A percentile compares a stretch with the other conserved stretches of the same genome.
phyloP scores from a whole-genome alignment of 805 yeast genomes.

The Ogataea sp. region DNA sequence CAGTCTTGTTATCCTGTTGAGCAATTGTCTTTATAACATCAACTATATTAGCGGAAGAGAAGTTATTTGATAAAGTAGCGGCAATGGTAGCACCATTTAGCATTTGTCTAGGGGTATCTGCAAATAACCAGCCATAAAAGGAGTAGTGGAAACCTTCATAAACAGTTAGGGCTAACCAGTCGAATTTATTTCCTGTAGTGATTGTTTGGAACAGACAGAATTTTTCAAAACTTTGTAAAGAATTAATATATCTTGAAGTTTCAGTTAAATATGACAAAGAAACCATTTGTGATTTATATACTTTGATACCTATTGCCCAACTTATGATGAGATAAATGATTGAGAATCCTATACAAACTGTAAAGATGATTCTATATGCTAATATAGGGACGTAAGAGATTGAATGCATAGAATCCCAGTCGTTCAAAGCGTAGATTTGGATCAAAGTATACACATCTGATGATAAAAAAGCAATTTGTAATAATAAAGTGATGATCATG shows the following conservation, averaged over 20 bases:
- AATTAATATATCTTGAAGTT: slow-evolving; percentile 51
- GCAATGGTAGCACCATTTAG: slow-evolving; percentile 69
- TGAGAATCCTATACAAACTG: slow-evolving; percentile 70
- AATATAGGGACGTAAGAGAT: slow-evolving; percentile 23
- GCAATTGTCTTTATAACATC: slow-evolving; percentile 50
- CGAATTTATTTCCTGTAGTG: slow-evolving; percentile 55
- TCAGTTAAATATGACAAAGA: slow-evolving; percentile 63
- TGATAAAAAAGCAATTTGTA: slow-evolving; percentile 46
- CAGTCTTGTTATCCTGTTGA: slow-evolving; percentile 41
- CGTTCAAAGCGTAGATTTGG: slow-evolving; percentile 61
- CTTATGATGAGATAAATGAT: slow-evolving; percentile 50
- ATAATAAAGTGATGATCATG: slow-evolving; percentile 31
- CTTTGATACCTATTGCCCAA: slow-evolving; percentile 46
- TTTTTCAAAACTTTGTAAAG: slow-evolving; percentile 50
- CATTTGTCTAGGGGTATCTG: slow-evolving; percentile 85
- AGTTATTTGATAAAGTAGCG: slow-evolving; percentile 37
- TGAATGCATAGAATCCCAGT: slow-evolving; percentile 24
- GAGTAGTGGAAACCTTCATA: slow-evolving; percentile 60
- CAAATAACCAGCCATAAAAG: slow-evolving; percentile 50
- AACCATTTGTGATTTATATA: slow-evolving; percentile 54
- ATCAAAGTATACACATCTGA: slow-evolving; percentile 78
- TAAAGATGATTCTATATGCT: slow-evolving; percentile 23
- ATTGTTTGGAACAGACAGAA: slow-evolving; percentile 69
- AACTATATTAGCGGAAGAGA: slow-evolving; percentile 30
- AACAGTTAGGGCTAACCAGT: slow-evolving; percentile 58